Conservation (phyloP, 2,329 filamentous ascomycete genomes). For the Penicillium sp. region DNA sequence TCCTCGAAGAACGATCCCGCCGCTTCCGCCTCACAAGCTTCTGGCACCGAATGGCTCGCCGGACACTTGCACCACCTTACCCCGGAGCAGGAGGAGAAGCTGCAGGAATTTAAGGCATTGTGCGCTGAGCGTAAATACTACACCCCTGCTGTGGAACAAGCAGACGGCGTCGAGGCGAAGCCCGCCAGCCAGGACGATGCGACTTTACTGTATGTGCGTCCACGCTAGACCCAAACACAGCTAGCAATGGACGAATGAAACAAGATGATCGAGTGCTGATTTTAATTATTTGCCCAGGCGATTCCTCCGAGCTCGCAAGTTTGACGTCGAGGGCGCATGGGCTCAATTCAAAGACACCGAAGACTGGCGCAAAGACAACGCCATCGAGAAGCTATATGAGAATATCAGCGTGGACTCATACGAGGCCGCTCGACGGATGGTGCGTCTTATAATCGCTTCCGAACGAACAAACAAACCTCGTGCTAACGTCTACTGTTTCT, state of each 20-base stretch:
- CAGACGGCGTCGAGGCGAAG: constrained; percentile 32
- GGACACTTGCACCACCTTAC: constrained; percentile 82
- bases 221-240: neutral
- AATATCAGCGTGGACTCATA: constrained; percentile 84
- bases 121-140: constrained; percentile 63
- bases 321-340: constrained; percentile 73
- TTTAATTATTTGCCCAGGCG: constrained; percentile 54
- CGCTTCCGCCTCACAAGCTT: constrained; percentile 38
- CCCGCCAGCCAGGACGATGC: constrained; percentile 49
- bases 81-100: constrained; percentile 63
- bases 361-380: constrained; percentile 78
- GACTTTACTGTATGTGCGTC: constrained; percentile 46
- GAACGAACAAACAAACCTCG: neutral
- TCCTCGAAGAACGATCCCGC: constrained; percentile 38
- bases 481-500: constrained; percentile 1
- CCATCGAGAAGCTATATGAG: constrained; percentile 76
- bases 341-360: constrained; percentile 86
- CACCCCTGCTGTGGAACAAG: constrained; percentile 30
- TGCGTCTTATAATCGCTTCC: constrained; percentile 42
- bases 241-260: neutral
- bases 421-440: constrained; percentile 71
- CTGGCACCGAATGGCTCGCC: constrained; percentile 39
- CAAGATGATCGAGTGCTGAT: neutral
- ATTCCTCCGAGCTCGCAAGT: constrained; percentile 81
- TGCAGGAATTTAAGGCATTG: constrained; percentile 70